These are phyloP conservation scores for Tetradesmus lagerheimii DNA, from an alignment of 139 green algal genomes.

Conservation along the genomic window DNA sequence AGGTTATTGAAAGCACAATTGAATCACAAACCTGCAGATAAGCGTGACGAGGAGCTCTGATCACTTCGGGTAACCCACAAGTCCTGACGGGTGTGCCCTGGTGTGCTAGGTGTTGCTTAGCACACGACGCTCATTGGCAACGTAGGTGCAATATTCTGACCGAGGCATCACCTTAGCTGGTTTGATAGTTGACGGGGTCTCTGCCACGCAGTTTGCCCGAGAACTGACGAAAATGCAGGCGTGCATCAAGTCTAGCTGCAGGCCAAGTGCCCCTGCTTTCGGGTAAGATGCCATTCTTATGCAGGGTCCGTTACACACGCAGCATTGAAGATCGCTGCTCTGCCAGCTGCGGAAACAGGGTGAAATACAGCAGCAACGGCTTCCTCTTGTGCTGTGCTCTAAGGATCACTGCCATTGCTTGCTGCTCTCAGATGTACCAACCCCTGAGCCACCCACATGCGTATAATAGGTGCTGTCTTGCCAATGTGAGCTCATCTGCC, in stretches of 20 bases:
- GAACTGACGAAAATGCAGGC: background rate
- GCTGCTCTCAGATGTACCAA: background rate
- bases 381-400: background rate
- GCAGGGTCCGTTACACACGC: background rate
- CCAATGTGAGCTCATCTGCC: background rate
- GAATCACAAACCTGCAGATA: background rate
- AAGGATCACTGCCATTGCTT: background rate
- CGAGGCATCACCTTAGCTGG: too few species aligned
- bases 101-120: background rate
- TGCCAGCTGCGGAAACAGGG: background rate
- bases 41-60: background rate
- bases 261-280: background rate
- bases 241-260: background rate
- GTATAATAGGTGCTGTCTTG: too few species aligned
- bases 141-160: background rate
- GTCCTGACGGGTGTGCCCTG: background rate
- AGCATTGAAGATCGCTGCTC: background rate
- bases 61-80: background rate
- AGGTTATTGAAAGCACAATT: background rate
- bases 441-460: background rate
- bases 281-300: background rate
- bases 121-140: background rate
- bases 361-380: background rate
- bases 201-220: background rate
- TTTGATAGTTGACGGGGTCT: background rate